Conservation (phyloP, 805 yeast genomes). For the Candida rishiriensis region DNA sequence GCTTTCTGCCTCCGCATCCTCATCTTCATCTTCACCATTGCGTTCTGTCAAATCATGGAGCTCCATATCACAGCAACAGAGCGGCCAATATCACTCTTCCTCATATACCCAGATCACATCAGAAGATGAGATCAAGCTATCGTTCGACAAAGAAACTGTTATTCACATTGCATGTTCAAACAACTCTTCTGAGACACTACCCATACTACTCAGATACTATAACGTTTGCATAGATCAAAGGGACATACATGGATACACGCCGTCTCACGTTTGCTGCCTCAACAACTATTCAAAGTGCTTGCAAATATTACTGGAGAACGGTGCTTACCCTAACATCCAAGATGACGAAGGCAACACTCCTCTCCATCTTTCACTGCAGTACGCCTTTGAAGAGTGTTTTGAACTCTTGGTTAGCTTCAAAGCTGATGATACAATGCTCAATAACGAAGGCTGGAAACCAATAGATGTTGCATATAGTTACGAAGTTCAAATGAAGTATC, state of each 20-base stretch:
- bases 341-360: constrained; percentile 80
- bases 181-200: constrained; percentile 59
- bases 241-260: constrained; percentile 49
- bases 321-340: constrained; percentile 69
- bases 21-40: constrained; percentile 13
- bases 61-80: background rate
- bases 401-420: constrained; percentile 46
- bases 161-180: constrained; percentile 64
- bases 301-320: constrained; percentile 61
- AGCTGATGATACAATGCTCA: constrained; percentile 44
- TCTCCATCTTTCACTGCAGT: constrained; percentile 74
- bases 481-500: constrained; percentile 43
- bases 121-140: constrained; percentile 35
- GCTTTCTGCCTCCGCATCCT: background rate
- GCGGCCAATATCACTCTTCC: constrained; percentile 1
- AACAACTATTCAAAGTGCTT: constrained; percentile 60
- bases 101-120: constrained; percentile 27
- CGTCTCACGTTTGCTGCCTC: constrained; percentile 64
- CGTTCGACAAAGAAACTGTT: constrained; percentile 57
- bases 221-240: constrained; percentile 42
- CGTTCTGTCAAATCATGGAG: constrained; percentile 1
- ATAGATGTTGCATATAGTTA: constrained; percentile 53
- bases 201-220: constrained; percentile 63
- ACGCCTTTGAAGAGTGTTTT: constrained; percentile 56
- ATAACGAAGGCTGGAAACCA: constrained; percentile 63